Conservation (phyloP, 441 rosid species). For the Eutrema salsugineum region DNA sequence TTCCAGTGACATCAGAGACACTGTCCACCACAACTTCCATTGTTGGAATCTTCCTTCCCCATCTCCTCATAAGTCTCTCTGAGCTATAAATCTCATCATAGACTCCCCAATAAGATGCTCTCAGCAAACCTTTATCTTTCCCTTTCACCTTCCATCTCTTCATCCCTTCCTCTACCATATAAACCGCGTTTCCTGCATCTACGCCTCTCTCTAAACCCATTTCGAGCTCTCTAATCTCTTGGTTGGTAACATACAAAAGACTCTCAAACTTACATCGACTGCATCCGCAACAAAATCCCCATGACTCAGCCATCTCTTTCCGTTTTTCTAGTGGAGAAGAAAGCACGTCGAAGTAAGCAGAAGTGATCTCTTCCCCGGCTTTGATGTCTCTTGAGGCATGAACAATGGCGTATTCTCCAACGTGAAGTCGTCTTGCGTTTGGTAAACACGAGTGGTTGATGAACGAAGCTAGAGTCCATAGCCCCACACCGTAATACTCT, state of each 20-base stretch:
- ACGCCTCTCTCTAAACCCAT: slow-evolving; percentile 57
- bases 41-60: slow-evolving; percentile 69
- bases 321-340: slow-evolving; percentile 46
- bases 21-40: slow-evolving; percentile 61
- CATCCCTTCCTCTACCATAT: slow-evolving; percentile 69
- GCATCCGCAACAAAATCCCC: slow-evolving; percentile 81
- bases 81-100: slow-evolving; percentile 55
- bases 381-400: slow-evolving; percentile 79
- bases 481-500: slow-evolving; percentile 75
- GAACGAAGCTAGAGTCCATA: slow-evolving; percentile 79
- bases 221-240: slow-evolving; percentile 53
- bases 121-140: slow-evolving; percentile 64
- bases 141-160: slow-evolving; percentile 70
- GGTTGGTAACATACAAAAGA: slow-evolving; percentile 32
- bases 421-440: slow-evolving; percentile 70
- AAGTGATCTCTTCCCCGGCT: slow-evolving; percentile 81
- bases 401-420: slow-evolving; percentile 62
- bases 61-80: slow-evolving; percentile 52
- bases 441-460: slow-evolving; percentile 83
- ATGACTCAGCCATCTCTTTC: slow-evolving; percentile 54
- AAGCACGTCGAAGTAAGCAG: slow-evolving; percentile 68
- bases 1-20: slow-evolving; percentile 56
- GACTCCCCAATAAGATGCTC: slow-evolving; percentile 76
- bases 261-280: slow-evolving; percentile 73
- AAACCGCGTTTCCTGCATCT: slow-evolving; percentile 52